Conservation (phyloP, 345 rosid species). For the Luvunga scandens region DNA sequence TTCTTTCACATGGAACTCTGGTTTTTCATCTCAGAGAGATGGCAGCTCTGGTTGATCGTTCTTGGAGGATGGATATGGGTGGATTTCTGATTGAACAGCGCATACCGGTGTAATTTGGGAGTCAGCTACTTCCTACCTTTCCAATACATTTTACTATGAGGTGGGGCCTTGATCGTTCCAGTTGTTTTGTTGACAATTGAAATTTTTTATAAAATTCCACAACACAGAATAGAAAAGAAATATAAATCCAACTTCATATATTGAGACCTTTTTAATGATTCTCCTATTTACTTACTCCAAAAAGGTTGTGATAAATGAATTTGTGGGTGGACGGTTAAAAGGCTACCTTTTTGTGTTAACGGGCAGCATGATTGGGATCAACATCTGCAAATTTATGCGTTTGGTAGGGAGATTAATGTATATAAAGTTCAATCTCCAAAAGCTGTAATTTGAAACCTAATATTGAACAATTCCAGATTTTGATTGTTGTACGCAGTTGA, state of each 20-base stretch:
- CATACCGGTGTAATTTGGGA: constrained; percentile 37
- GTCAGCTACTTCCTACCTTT: constrained; percentile 8
- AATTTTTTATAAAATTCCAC: not conserved
- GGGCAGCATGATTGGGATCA: not conserved
- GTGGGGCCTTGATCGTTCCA: constrained; percentile 25
- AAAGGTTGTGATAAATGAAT: not conserved
- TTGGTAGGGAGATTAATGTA: constrained; percentile 2
- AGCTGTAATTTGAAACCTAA: not conserved
- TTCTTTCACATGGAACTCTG: constrained; percentile 8
- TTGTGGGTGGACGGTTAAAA: not conserved
- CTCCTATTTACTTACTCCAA: not conserved
- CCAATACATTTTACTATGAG: constrained; percentile 17
- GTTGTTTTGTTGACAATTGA: constrained; percentile 13
- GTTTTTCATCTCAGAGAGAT: constrained; percentile 55
- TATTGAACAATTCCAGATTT: not conserved
- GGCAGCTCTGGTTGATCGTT: constrained; percentile 65
- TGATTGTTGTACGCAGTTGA: not conserved
- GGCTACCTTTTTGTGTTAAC: not conserved
- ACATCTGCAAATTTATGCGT: not conserved
- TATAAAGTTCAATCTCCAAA: not conserved
- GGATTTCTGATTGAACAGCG: constrained; percentile 65
- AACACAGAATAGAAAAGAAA: not conserved
- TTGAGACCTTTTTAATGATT: not conserved
- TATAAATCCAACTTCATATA: not conserved
- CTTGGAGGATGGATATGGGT: constrained; percentile 95